These are phyloP conservation scores for Thuja plicata DNA, from an alignment of 83 land plant species.

Conservation along the genomic window DNA sequence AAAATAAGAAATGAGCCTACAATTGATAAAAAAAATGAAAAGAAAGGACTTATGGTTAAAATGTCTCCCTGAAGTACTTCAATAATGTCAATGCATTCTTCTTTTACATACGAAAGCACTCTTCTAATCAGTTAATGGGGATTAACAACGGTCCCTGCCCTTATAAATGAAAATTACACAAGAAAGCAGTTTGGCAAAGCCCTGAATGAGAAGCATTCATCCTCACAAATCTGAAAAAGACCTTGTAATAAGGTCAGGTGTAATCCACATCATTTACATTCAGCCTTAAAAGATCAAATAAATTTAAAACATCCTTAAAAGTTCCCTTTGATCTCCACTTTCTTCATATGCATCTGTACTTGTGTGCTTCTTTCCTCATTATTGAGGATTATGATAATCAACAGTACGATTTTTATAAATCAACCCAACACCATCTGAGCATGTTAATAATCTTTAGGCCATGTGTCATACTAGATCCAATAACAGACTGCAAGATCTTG, in stretches of 20 bases:
- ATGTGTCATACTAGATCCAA: background rate
- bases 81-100: background rate
- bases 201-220: background rate
- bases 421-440: background rate
- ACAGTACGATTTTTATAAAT: background rate
- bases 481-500: background rate
- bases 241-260: background rate
- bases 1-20: background rate
- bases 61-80: background rate
- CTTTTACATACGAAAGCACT: background rate
- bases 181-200: background rate
- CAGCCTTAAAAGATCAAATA: background rate
- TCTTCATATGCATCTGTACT: background rate
- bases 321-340: background rate
- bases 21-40: background rate
- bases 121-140: background rate
- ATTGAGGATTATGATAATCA: background rate
- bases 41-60: background rate
- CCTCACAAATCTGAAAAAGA: background rate
- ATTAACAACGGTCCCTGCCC: background rate
- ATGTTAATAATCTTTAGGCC: background rate
- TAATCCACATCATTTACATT: background rate
- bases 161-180: no score
- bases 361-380: background rate
- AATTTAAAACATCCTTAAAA: background rate